Evolutionary conservation across 805 yeast genomes (phyloP).

Genomic region (Wickerhamiella cacticola): DNA sequence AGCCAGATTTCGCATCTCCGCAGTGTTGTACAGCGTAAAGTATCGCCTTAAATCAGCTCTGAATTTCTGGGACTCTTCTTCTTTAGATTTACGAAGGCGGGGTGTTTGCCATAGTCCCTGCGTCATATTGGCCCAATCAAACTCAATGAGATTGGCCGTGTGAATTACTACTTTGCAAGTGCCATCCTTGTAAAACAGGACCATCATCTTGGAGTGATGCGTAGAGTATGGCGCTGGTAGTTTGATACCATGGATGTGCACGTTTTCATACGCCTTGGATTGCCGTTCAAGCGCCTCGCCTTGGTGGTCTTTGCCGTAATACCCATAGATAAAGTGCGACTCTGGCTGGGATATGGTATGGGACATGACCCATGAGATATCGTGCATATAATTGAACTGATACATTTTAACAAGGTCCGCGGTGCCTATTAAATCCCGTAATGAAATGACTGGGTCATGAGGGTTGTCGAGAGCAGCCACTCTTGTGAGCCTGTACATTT

Average conservation of each 20-base stretch:
- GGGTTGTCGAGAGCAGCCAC: conserved; percentile 3
- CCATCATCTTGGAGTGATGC: conserved; percentile 30
- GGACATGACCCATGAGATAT: conserved; percentile 22
- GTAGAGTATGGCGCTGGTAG: conserved; percentile 1
- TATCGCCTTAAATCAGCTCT: conserved; percentile 22
- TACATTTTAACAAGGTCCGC: conserved; percentile 22
- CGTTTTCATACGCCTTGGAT: conserved; percentile 14
- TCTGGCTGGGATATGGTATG: conserved; percentile 14
- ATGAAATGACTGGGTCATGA: conserved; percentile 14
- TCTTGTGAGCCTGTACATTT: conserved; percentile 9
- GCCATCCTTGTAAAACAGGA: conserved; percentile 18
- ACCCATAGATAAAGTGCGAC: conserved; percentile 22
- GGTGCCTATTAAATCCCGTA: conserved; percentile 22
- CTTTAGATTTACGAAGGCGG: conserved; percentile 11
- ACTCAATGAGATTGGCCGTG: conserved; percentile 27
- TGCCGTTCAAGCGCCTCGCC: conserved; percentile 3
- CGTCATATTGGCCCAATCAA: conserved; percentile 28
- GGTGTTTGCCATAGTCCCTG: conserved; percentile 28
- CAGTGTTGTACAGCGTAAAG: conserved; percentile 20
- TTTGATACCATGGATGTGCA: conserved; percentile 16
- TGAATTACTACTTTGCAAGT: conserved; percentile 24
- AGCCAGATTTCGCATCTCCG: conserved; percentile 14
- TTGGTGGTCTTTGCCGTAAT: conserved; percentile 11
- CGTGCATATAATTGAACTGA: conserved; percentile 27
- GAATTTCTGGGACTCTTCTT: conserved; percentile 18